These are phyloP conservation scores for Chaetomium globosum DNA, from an alignment of 2,329 filamentous ascomycete species.

Conservation along the genomic window DNA sequence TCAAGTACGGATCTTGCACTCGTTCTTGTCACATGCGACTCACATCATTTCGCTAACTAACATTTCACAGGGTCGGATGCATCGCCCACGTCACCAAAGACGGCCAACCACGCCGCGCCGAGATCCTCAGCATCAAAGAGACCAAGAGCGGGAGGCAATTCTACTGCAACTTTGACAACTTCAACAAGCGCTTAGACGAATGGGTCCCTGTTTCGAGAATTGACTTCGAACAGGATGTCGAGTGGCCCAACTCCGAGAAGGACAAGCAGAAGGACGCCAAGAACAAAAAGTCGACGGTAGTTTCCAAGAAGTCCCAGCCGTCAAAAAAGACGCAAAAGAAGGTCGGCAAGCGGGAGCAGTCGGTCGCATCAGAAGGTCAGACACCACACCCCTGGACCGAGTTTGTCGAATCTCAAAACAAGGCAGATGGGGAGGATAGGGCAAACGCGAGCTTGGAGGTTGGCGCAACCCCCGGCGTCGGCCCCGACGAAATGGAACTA, in stretches of 20 bases:
- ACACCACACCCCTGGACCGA: constrained; percentile 60
- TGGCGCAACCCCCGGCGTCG: constrained; percentile 49
- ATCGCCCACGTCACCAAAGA: constrained; percentile 69
- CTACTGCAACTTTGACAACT: constrained; percentile 97
- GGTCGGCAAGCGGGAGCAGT: constrained; percentile 58
- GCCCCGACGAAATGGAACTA: constrained; percentile 56
- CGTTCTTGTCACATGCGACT: background rate
- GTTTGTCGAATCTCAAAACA: constrained; percentile 52
- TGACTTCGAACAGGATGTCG: constrained; percentile 85
- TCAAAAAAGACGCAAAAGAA: constrained; percentile 64
- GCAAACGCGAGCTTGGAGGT: constrained; percentile 49
- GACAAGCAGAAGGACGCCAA: constrained; percentile 74
- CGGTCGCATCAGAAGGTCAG: constrained; percentile 55
- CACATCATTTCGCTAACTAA: background rate
- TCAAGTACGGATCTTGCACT: constrained; percentile 57
- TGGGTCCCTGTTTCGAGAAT: constrained; percentile 85
- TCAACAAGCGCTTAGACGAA: constrained; percentile 85
- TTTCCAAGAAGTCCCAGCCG: constrained; percentile 56
- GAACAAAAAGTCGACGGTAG: constrained; percentile 64
- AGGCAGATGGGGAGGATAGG: constrained; percentile 51
- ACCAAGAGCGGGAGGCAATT: constrained; percentile 86
- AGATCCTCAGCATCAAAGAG: constrained; percentile 92
- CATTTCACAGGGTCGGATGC: constrained; percentile 52
- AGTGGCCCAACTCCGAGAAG: constrained; percentile 94
- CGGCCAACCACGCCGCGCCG: constrained; percentile 84